phyloP scores from a whole-genome alignment of 176 grass and related monocot species.

The Microstegium vimineum region DNA sequence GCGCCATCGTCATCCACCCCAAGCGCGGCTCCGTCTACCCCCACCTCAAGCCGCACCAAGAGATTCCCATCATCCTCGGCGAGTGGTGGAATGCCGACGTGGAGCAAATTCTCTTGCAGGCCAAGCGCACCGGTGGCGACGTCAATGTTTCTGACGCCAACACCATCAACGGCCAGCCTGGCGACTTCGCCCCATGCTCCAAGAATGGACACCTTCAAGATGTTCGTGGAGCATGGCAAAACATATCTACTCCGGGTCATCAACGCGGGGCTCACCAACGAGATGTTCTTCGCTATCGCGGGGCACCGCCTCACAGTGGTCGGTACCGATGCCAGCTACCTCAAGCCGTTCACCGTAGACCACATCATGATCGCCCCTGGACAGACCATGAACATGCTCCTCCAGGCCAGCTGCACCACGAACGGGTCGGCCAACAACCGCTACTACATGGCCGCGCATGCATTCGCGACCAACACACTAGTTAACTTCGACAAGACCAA shows the following conservation, averaged over 20 bases:
- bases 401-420: neutral
- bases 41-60: constrained; percentile 14
- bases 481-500: too few relatives aligned
- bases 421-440: neutral
- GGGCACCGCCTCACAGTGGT: constrained; percentile 60
- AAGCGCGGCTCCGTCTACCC: too few relatives aligned
- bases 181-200: constrained; percentile 11
- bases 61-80: constrained; percentile 39
- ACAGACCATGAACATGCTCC: constrained; percentile 34
- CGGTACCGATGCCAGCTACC: constrained; percentile 42
- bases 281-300: constrained; percentile 44
- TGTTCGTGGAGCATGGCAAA: constrained; percentile 38
- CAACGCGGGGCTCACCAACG: constrained; percentile 51
- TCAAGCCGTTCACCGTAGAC: constrained; percentile 35
- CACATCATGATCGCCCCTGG: constrained; percentile 19
- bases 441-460: constrained; percentile 44
- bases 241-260: constrained; percentile 59
- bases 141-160: constrained; percentile 6
- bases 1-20: too few relatives aligned
- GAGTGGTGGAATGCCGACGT: constrained; percentile 38
- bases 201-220: neutral
- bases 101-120: neutral
- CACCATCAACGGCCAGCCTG: constrained; percentile 59
- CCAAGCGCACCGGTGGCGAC: constrained; percentile 12
- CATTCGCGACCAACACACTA: too few relatives aligned